phyloP scores from a whole-genome alignment of 257 asterid species.

The Fraxinus excelsior region DNA sequence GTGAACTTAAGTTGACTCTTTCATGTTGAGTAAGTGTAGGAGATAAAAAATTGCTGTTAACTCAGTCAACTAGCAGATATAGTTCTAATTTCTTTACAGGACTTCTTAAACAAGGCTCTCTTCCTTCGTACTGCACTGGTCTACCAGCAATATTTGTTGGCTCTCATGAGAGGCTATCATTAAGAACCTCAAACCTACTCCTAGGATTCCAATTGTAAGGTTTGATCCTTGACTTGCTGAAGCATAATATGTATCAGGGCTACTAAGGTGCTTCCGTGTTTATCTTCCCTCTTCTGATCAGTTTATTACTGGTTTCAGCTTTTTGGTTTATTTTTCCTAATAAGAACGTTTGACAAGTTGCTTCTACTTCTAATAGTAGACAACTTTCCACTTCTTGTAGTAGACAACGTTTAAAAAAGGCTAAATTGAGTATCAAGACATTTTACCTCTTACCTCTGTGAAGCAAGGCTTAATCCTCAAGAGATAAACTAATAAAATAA shows the following conservation, averaged over 20 bases:
- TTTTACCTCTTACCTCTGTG: too few species aligned
- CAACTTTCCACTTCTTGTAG: neutral
- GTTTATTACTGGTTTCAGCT: neutral
- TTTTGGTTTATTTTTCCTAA: neutral
- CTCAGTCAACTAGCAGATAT: neutral
- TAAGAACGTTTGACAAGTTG: neutral
- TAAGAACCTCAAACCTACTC: neutral
- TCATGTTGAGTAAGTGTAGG: neutral
- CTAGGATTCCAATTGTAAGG: neutral
- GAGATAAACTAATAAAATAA: too few species aligned
- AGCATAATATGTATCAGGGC: neutral
- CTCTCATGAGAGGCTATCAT: neutral
- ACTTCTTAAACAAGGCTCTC: conserved; percentile 5
- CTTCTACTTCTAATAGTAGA: neutral
- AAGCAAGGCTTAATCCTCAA: too few species aligned
- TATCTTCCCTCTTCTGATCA: neutral
- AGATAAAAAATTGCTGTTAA: neutral
- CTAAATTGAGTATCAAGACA: neutral
- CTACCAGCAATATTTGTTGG: conserved; percentile 16
- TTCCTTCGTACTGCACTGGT: conserved; percentile 19
- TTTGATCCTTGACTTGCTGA: neutral
- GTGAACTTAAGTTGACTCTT: neutral
- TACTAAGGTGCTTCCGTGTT: neutral
- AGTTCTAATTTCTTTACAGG: conserved; percentile 14
- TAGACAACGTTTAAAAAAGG: neutral